A percentile compares a stretch with the other conserved stretches of the same genome.
These are phyloP conservation scores for Colletotrichum orbiculare DNA, from an alignment of 2,329 filamentous ascomycete genomes.

Conservation along the genomic window DNA sequence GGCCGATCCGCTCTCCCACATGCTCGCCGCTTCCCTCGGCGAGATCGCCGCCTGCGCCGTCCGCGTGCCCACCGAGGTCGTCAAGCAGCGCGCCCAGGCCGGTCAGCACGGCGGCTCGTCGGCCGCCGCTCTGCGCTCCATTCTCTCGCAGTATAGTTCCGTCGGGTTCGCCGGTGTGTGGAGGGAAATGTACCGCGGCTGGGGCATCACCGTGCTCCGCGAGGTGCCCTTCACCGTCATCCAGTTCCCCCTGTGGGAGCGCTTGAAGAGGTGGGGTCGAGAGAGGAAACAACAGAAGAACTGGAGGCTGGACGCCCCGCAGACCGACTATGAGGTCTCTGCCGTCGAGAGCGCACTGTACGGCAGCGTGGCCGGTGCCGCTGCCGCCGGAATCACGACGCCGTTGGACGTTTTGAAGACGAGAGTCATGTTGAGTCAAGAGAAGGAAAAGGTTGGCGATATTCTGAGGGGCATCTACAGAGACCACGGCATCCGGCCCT, in stretches of 20 bases:
- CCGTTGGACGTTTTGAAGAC: constrained; percentile 98
- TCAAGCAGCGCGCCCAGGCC: constrained; percentile 97
- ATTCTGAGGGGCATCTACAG: constrained; percentile 74
- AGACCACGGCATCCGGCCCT: constrained; percentile 73
- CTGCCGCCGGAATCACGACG: constrained; percentile 90
- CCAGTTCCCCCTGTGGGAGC: constrained; percentile 98
- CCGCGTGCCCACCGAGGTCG: constrained; percentile 92
- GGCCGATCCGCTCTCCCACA: constrained; percentile 64
- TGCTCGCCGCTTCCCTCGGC: constrained; percentile 85
- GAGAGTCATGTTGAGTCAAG: constrained; percentile 87
- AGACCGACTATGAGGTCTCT: constrained; percentile 60
- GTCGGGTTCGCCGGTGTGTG: constrained; percentile 70
- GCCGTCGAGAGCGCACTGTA: constrained; percentile 86
- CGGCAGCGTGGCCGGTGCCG: constrained; percentile 83
- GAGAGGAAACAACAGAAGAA: constrained; percentile 43
- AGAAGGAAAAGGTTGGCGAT: constrained; percentile 67
- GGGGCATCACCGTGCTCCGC: constrained; percentile 90
- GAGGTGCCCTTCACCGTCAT: constrained; percentile 98
- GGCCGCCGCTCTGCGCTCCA: constrained; percentile 74
- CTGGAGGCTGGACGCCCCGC: constrained; percentile 14
- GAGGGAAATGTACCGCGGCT: constrained; percentile 90
- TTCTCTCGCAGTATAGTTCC: constrained; percentile 63
- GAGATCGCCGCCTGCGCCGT: constrained; percentile 94
- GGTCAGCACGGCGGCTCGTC: constrained; percentile 80
- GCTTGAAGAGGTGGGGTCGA: constrained; percentile 79